Evolutionary conservation across 495 filamentous ascomycete genomes (phyloP), one percentile per base, ranked within the genome.

Genomic region (Xylaria sp.): DNA sequence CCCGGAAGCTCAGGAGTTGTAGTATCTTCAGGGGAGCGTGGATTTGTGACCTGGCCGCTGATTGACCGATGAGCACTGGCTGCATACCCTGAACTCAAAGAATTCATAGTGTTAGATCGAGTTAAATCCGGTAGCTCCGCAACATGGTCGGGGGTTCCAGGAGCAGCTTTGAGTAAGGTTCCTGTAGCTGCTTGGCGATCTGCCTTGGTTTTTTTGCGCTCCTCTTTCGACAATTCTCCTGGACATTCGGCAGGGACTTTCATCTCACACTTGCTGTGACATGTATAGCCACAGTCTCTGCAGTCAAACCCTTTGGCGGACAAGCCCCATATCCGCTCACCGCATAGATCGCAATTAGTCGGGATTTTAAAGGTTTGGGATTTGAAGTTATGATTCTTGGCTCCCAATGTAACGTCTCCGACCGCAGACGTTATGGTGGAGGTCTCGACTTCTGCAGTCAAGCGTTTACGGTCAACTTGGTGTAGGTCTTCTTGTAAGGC

Each of bases 261-360:
- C 90, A 99, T 93, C 82, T 99, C 93, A 79, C 96, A 99, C 82
- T 99, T 98, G 84, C 90, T 95, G 82, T 99, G 96, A 75, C 96
- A 99, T 2, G 94, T 97, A 80, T 97, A 99, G 8, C 96, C 97
- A 75, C 96, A 99, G 78, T 97, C 94, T 70, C 91, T 88, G 78
- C 96, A 99, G 79, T 94, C 93, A 71, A 97, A 97, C 2, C 97
- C 96, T 81, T 98, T 98, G 31, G 96, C 96, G 2, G 92, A 94
- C 17, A 99, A 78, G 3, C 96, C 96, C 96, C 96, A 98, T 77
- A 98, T 97, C 12, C 95, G 88, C 73, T 99, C 96, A 5, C 94
- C 93, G 73, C 96, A 99, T 5, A 97, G 85, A 76, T 99, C 95
- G 80, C 96, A 99, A 78, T 98, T 98, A 5, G 96, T 99, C 0